Evolutionary conservation across 2,329 filamentous ascomycete genomes (phyloP).

Genomic region (Fusarium sp.): DNA sequence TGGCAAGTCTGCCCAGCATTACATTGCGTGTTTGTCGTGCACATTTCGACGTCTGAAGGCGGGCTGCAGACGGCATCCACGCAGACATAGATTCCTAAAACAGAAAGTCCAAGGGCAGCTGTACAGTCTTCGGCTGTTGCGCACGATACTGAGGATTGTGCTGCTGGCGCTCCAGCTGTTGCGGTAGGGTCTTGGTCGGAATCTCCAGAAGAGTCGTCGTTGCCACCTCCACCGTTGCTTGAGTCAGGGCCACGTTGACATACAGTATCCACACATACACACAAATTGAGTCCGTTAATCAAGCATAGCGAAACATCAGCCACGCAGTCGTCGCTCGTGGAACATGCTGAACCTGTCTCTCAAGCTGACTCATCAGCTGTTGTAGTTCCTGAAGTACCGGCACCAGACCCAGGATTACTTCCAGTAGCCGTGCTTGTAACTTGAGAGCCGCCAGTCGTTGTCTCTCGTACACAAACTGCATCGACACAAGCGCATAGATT

Average conservation of each 20-base stretch:
- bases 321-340: slow-evolving; percentile 1
- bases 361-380: not conserved
- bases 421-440: not conserved
- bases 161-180: not conserved
- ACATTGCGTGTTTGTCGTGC: not conserved
- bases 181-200: not conserved
- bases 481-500: slow-evolving; percentile 22
- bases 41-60: not conserved
- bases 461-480: slow-evolving; percentile 11
- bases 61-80: slow-evolving; percentile 21
- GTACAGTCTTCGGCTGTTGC: slow-evolving; percentile 4
- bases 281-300: not conserved
- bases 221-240: not conserved
- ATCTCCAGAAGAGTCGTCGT: not conserved
- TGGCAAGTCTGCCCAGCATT: slow-evolving; percentile 8
- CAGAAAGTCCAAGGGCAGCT: slow-evolving; percentile 10
- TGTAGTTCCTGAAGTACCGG: not conserved
- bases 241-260: not conserved
- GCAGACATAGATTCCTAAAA: slow-evolving; percentile 9
- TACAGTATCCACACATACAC: not conserved
- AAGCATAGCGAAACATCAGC: not conserved
- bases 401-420: not conserved
- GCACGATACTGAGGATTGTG: not conserved
- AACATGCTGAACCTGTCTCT: slow-evolving; percentile 1
- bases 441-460: not conserved